Conservation (phyloP, 78 protist species). For the Dictyostelium capitatum region DNA sequence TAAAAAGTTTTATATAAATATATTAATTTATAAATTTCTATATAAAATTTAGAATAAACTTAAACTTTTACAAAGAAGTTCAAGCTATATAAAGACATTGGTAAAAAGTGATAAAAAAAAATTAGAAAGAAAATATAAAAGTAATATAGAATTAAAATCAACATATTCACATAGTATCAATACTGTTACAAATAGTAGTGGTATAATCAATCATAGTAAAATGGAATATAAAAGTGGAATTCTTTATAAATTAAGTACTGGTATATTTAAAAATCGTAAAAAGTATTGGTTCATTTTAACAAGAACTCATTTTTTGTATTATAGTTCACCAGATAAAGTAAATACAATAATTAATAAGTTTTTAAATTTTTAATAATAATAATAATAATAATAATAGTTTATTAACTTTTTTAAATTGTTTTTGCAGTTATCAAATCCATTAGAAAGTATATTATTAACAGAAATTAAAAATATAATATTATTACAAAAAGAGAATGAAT, state of each 20-base stretch:
- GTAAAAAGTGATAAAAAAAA: constrained; percentile 17
- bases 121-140: constrained; percentile 22
- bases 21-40: too few species aligned
- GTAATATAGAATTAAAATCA: not conserved
- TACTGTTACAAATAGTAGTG: not conserved
- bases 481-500: constrained; percentile 48
- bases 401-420: too few species aligned
- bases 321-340: constrained; percentile 73
- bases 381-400: not conserved
- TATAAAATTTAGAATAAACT: constrained; percentile 10
- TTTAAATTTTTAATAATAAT: too few species aligned
- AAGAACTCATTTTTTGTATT: constrained; percentile 47
- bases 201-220: not conserved
- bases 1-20: too few species aligned
- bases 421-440: constrained; percentile 40
- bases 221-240: constrained; percentile 68
- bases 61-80: constrained; percentile 26
- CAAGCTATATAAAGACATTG: constrained; percentile 16
- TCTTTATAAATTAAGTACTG: constrained; percentile 61
- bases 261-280: constrained; percentile 57
- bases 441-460: constrained; percentile 37
- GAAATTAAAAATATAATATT: constrained; percentile 55
- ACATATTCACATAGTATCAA: not conserved
- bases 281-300: constrained; percentile 73
- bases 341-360: too few species aligned